Conservation (phyloP, 495 filamentous ascomycete species). For the Beverwykella pulmonaria region DNA sequence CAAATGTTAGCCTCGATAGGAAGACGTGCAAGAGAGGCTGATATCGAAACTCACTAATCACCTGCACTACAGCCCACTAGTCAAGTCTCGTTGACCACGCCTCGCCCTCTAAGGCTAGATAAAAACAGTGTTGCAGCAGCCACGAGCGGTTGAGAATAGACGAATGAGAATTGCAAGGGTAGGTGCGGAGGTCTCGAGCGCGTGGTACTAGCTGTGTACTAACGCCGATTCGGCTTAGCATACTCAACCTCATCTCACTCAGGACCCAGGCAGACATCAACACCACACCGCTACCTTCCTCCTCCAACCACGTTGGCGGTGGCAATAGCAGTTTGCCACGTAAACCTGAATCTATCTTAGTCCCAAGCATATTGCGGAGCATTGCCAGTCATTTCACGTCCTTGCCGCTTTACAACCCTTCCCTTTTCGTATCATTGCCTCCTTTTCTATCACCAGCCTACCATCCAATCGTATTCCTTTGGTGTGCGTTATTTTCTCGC, state of each 20-base stretch:
- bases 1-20: too few species aligned
- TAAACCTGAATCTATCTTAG: background rate
- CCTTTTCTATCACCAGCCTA: background rate
- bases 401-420: background rate
- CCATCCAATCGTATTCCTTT: background rate
- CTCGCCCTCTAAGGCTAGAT: too few species aligned
- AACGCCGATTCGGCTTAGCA: background rate
- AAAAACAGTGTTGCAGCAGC: too few species aligned
- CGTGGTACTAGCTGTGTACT: background rate
- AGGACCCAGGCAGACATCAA: slow-evolving; percentile 3
- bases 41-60: too few species aligned
- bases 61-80: too few species aligned
- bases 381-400: background rate
- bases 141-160: too few species aligned
- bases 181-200: background rate
- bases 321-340: background rate
- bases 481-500: too few species aligned
- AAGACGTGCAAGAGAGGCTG: too few species aligned
- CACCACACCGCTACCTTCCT: background rate
- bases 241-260: background rate
- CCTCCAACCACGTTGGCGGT: too few species aligned
- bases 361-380: background rate
- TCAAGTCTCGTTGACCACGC: too few species aligned
- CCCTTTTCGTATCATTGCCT: background rate
- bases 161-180: too few species aligned